Base-by-base conservation (phyloP, 352 stramenopile genomes). In the Pythium utonaiense region DNA sequence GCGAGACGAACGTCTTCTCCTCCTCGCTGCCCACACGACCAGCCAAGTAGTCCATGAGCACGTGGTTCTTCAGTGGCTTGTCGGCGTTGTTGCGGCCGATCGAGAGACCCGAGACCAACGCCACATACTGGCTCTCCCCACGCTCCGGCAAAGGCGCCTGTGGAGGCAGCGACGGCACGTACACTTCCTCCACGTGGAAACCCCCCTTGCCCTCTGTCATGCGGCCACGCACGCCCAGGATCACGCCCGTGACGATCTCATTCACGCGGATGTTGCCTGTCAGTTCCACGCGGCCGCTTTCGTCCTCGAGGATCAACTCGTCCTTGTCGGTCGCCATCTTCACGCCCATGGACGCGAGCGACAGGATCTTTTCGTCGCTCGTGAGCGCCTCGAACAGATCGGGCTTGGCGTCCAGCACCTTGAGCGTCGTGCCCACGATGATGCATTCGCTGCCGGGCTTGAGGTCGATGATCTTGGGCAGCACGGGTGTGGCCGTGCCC, bases 291-390 rank as follows among this genome's bases (percentile, higher is more conserved):
- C 88, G 87, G 50, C 88, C 90, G 64, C 78, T 93, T 58, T 96
- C 86, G 63, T 97, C 90, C 58, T 97, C 90, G 9, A 97, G 70
- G 19, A 96, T 36, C 10, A 97, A 64, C 49, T 86, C 62, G 58
- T 97, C 90, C 12, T 86, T 75, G 17, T 75, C 65, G 0, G 74
- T 83, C n/a, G 81, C 85, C 57, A 92, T 80, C 2, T 62, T 51
- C 31, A 68, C 57, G 25, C 57, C 31, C 10, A 73, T 54, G 1
- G 68, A 56, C 56, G 82, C 63, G 4, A 86, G 71, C 21, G 73
- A 69, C 19, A 59, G 57, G 34, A 91, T 70, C 9, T 70, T 71
- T 10, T 88, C 75, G 52, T 91, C 83, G 8, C 70, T 83, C 10
- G 63, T 62, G 19, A 96, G 87, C 27, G 89, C 84, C 7, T 88